Evolutionary conservation across 2,329 filamentous ascomycete species (phyloP), one percentile per base, ranked within the genome.

Genomic region (Alternaria gansuensis): DNA sequence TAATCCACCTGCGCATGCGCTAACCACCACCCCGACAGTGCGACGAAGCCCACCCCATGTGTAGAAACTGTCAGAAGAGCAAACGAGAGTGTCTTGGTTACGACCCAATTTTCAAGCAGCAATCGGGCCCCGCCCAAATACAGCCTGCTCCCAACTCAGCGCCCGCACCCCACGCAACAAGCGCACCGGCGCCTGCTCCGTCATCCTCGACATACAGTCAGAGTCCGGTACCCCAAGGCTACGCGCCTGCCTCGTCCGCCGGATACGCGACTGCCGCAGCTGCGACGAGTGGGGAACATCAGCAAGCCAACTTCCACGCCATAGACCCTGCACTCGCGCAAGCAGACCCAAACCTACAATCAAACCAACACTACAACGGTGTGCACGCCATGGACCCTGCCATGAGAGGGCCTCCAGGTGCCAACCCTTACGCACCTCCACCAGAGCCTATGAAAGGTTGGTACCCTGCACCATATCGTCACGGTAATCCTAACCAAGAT

Each of bases 21-120:
- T 77, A 60, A 77, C 69, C 61, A 62, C 39, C 63, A 48, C 43
- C 41, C 44, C 68, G 61, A 67, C 77, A 97, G 95, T 99, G 95
- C 81, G 95, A 98, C 86, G 95, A 99, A 83, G 88, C 88, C 61
- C 93, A 97, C 78, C 95, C 95, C 23, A 88, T 90, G 60, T 99
- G 95, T 83, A 89, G 92, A 80, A 92, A 95, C 75, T 95, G 91
- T 81, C 89, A 90, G 74, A 95, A 95, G 78, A 93, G 90, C 68
- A 95, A 94, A 80, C 90, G 91, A 73, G 91, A 94, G 71, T 95
- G 91, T 74, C 77, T 93, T 48, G 91, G 91, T 54, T 95, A 95
- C 85, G 91, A 95, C 73, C 91, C 91, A 36, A 91, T 94, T 72
- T 95, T 94, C 81, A 91, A 92, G 79, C 86, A 89, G 63, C 87